These are phyloP conservation scores for Cladophialophora psammophila DNA, from an alignment of 2,329 filamentous ascomycete species.

Conservation along the genomic window DNA sequence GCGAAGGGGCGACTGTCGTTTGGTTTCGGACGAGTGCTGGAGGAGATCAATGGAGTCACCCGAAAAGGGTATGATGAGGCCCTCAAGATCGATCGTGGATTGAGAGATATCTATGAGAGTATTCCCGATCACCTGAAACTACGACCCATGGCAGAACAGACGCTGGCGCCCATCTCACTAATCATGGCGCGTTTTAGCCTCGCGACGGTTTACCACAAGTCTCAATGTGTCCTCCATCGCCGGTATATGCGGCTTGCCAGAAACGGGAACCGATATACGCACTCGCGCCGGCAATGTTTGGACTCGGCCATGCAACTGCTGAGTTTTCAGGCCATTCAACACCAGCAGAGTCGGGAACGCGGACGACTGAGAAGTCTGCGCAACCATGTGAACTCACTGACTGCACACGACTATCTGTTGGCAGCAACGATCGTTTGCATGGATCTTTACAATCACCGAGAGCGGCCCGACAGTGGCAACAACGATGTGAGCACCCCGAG, in stretches of 20 bases:
- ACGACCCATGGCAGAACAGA: slow-evolving; percentile 74
- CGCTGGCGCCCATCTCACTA: slow-evolving; percentile 70
- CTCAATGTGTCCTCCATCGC: slow-evolving; percentile 85
- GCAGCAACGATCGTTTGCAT: slow-evolving; percentile 84
- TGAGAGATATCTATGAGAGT: slow-evolving; percentile 66
- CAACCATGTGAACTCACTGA: slow-evolving; percentile 80
- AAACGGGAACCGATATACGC: slow-evolving; percentile 79
- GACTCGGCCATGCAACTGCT: slow-evolving; percentile 86
- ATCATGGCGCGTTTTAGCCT: slow-evolving; percentile 85
- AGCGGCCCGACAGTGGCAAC: slow-evolving; percentile 51
- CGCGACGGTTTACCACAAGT: slow-evolving; percentile 86
- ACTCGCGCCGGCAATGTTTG: slow-evolving; percentile 83
- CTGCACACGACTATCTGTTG: slow-evolving; percentile 83
- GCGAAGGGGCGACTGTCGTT: slow-evolving; percentile 53
- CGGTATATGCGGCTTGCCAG: slow-evolving; percentile 82
- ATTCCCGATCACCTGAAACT: slow-evolving; percentile 82
- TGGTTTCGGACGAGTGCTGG: slow-evolving; percentile 55
- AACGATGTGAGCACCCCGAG: slow-evolving; percentile 57
- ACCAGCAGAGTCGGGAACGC: slow-evolving; percentile 74
- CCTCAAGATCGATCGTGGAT: slow-evolving; percentile 65
- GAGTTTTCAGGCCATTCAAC: slow-evolving; percentile 75
- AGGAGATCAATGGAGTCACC: slow-evolving; percentile 51
- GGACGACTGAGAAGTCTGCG: slow-evolving; percentile 76
- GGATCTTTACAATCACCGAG: slow-evolving; percentile 73
- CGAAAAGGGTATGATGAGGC: slow-evolving; percentile 65